phyloP scores from a whole-genome alignment of 2,329 filamentous ascomycete genomes.

The Mariannaea elegans region DNA sequence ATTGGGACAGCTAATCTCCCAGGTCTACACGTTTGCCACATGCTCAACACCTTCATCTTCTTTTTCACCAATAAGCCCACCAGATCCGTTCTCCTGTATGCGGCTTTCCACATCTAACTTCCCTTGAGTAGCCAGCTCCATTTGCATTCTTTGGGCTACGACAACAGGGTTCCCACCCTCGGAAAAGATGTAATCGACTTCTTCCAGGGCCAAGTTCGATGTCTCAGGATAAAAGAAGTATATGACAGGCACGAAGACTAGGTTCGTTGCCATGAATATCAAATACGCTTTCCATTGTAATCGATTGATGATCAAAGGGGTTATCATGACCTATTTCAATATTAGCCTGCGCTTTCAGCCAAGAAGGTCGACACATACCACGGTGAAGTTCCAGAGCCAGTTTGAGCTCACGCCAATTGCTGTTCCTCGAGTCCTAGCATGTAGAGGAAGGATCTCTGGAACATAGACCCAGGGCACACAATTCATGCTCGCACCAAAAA shows the following conservation, averaged over 20 bases:
- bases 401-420: slow-evolving; percentile 41
- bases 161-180: slow-evolving; percentile 16
- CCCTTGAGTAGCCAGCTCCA: slow-evolving; percentile 17
- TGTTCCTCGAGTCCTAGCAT: slow-evolving; percentile 30
- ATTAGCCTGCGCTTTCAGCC: neutral
- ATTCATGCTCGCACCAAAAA: slow-evolving; percentile 33
- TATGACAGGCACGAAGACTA: slow-evolving; percentile 52
- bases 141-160: slow-evolving; percentile 22
- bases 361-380: neutral
- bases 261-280: slow-evolving; percentile 60
- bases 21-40: neutral
- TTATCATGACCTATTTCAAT: slow-evolving; percentile 56
- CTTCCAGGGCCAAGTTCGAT: slow-evolving; percentile 56
- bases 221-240: slow-evolving; percentile 64
- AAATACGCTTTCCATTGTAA: slow-evolving; percentile 61
- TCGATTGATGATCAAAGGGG: slow-evolving; percentile 56
- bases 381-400: slow-evolving; percentile 48
- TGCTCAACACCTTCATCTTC: slow-evolving; percentile 1
- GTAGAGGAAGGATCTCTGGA: slow-evolving; percentile 30
- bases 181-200: slow-evolving; percentile 53
- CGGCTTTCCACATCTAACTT: slow-evolving; percentile 16
- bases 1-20: neutral
- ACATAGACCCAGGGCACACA: slow-evolving; percentile 39
- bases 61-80: neutral
- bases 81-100: neutral